phyloP scores from a whole-genome alignment of 352 stramenopile species.

The Phytopythium oedochilum region DNA sequence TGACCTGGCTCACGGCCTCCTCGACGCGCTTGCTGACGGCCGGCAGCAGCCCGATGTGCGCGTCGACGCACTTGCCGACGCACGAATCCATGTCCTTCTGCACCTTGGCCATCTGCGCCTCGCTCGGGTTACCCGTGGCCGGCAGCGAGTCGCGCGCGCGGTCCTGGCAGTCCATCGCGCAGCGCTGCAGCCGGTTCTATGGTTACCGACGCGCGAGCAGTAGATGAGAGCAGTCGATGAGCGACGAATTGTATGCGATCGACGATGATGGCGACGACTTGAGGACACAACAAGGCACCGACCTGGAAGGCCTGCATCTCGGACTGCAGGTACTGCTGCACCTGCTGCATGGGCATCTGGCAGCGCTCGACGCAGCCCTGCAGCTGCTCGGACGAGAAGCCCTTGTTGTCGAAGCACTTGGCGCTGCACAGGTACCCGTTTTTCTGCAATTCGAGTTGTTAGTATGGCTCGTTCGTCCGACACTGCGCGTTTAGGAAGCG shows the following conservation, averaged over 20 bases:
- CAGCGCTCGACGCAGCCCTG: constrained; percentile 82
- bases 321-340: constrained; percentile 79
- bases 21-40: constrained; percentile 69
- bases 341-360: constrained; percentile 80
- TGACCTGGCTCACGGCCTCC: constrained; percentile 65
- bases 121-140: constrained; percentile 49
- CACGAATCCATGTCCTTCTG: constrained; percentile 81
- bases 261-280: neutral
- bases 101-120: constrained; percentile 55
- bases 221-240: too few relatives aligned
- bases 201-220: too few relatives aligned
- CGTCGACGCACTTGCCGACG: constrained; percentile 60
- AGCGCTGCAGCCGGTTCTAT: constrained; percentile 76
- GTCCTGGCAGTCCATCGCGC: constrained; percentile 87
- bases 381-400: constrained; percentile 69
- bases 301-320: constrained; percentile 83
- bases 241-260: too few relatives aligned
- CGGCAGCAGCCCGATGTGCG: constrained; percentile 73
- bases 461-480: too few relatives aligned
- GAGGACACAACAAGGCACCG: too few relatives aligned
- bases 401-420: constrained; percentile 87
- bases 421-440: constrained; percentile 80
- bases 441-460: constrained; percentile 47
- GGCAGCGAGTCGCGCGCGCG: constrained; percentile 67
- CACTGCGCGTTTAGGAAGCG: too few relatives aligned